Base-by-base conservation (phyloP, 768 basidiomycete genomes). In the Roridomyces roridus region DNA sequence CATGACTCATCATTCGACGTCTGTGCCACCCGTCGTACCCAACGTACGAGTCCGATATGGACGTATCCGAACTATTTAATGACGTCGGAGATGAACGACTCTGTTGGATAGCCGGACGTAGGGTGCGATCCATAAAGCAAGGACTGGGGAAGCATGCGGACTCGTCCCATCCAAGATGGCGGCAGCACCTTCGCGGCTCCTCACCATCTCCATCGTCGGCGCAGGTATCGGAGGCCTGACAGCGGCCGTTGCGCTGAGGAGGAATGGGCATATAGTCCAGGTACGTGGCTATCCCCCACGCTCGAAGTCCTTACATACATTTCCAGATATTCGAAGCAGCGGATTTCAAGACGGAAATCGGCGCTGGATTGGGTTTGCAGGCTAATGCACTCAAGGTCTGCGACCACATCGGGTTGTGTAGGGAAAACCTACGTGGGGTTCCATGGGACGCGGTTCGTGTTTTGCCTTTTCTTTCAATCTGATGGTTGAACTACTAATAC, bases 261-360 rank as follows among this genome's bases (percentile, higher is more conserved):
- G 44, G 18, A 28, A 50, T 11, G 57, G 57, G 3, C 57, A 59
- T 15, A 14, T 15, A 28, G 40, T 59, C 21, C n/a, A 53, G 46
- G 57, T 59, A 25, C 21, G 18, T 49, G 2, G 20, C 5, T 24
- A 6, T 29, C n/a, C 7, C 18, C n/a, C 25, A 4, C 21, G 9
- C 21, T 2, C 25, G 3, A 20, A 39, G n/a, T n/a, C n/a, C n/a
- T 35, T 28, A 31, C 10, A 23, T 14, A 18, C 12, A 18, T 8
- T 8, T 31, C 18, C 41, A 60, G 59, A n/a, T 60, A 8, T 56
- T 46, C 14, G 59, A 60, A 45, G 7, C 54, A 2, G 47, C 37
- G 1, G 40, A 42, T 14, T 21, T 14, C 39, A 60, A 60, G 41
- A 43, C 59, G 0, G 59, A 60, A 29, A 45, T 60, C 9, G 59